Conservation (phyloP, 2,329 filamentous ascomycete genomes). For the Zarea fungicola region DNA sequence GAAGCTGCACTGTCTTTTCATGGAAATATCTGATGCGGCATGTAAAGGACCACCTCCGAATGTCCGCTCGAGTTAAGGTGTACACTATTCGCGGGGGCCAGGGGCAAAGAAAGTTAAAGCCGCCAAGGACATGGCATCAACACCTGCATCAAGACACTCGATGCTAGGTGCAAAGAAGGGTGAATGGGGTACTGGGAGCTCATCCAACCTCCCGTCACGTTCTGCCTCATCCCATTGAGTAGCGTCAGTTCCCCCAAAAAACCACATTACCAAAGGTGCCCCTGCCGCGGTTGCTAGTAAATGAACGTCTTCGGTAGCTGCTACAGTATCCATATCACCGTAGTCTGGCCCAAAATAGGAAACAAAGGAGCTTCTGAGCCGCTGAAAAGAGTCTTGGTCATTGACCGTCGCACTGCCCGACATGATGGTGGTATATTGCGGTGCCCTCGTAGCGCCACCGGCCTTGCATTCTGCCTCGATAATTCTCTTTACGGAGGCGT, state of each 20-base stretch:
- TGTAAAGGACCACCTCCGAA: too few species aligned
- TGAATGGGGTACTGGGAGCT: not conserved
- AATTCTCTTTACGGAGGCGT: not conserved
- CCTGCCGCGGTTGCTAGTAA: not conserved
- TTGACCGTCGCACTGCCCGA: not conserved
- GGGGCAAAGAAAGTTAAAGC: not conserved
- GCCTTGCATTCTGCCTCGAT: not conserved
- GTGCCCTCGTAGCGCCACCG: not conserved
- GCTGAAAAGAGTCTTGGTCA: not conserved
- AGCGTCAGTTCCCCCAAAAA: not conserved
- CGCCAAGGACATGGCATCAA: not conserved
- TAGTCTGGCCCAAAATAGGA: not conserved
- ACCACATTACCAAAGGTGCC: not conserved
- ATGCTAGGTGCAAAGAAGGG: not conserved
- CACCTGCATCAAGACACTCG: not conserved
- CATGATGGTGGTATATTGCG: not conserved
- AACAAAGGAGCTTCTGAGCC: not conserved
- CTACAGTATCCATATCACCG: not conserved
- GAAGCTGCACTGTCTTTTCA: too few species aligned
- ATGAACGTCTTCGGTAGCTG: not conserved
- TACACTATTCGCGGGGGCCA: too few species aligned
- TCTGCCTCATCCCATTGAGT: not conserved
- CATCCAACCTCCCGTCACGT: not conserved
- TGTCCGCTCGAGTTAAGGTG: too few species aligned
- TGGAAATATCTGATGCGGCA: too few species aligned